These are phyloP conservation scores for Hyphopichia buzzinii DNA, from an alignment of 1,139 yeast genomes.

Conservation along the genomic window DNA sequence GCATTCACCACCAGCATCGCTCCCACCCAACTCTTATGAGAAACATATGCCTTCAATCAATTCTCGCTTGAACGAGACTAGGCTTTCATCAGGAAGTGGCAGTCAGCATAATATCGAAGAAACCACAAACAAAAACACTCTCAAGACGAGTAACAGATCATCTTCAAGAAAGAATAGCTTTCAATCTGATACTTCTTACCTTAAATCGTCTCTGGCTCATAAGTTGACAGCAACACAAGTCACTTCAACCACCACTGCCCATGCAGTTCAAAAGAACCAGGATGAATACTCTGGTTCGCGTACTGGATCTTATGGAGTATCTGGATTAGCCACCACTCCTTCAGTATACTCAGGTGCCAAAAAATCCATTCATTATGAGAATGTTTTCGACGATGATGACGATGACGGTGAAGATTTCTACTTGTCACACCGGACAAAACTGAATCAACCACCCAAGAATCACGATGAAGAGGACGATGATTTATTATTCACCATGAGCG, in stretches of 20 bases:
- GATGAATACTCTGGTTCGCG: constrained; percentile 1
- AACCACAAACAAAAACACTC: neutral
- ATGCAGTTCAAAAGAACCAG: constrained; percentile 16
- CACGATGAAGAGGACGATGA: constrained; percentile 74
- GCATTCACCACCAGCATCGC: constrained; percentile 29
- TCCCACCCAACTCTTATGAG: constrained; percentile 39
- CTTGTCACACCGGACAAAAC: constrained; percentile 6
- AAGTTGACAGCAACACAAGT: constrained; percentile 20
- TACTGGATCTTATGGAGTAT: constrained; percentile 12
- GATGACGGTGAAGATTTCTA: constrained; percentile 35
- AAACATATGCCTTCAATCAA: constrained; percentile 41
- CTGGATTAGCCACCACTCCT: constrained; percentile 40
- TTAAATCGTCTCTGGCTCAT: constrained; percentile 11
- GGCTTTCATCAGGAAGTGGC: constrained; percentile 18
- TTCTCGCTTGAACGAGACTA: constrained; percentile 37
- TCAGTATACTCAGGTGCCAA: constrained; percentile 25
- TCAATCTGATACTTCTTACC: constrained; percentile 14
- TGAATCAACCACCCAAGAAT: constrained; percentile 3
- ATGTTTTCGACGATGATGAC: constrained; percentile 54
- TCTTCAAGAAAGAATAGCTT: constrained; percentile 7
- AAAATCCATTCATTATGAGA: constrained; percentile 40
- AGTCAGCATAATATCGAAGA: constrained; percentile 6
- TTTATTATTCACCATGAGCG: constrained; percentile 84
- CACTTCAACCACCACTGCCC: constrained; percentile 21
- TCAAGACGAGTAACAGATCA: too few relatives aligned